A percentile compares a stretch with the other conserved stretches of the same genome.
Evolutionary conservation across 2,329 filamentous ascomycete genomes (phyloP).

Genomic region (Gaeumannomyces tritici): DNA sequence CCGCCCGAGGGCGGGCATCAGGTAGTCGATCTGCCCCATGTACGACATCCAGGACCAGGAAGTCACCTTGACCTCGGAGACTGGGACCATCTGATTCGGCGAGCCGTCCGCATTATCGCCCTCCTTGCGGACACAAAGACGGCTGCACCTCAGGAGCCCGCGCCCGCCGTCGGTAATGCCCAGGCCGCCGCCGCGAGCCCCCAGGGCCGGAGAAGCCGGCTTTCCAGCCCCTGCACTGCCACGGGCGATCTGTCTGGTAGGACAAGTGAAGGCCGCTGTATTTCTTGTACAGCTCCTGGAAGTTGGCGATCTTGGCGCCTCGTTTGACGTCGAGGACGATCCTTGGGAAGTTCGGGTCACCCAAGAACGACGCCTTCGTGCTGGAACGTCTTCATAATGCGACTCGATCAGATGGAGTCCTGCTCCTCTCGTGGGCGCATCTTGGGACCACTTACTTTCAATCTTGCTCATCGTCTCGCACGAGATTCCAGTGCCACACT

Average conservation of each 20-base stretch:
- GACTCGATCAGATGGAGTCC: no score
- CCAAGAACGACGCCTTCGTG: constrained; percentile 13
- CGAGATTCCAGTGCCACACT: constrained; percentile 23
- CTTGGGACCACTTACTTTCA: constrained; percentile 20
- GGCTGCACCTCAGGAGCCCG: constrained; percentile 14
- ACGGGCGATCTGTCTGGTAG: constrained; percentile 14
- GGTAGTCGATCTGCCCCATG: constrained; percentile 18
- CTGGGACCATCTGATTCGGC: not conserved
- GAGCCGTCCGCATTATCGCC: not conserved
- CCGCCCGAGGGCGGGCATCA: constrained; percentile 13
- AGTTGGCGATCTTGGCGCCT: constrained; percentile 11
- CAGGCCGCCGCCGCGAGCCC: constrained; percentile 16
- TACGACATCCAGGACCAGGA: constrained; percentile 27
- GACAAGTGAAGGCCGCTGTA: constrained; percentile 19
- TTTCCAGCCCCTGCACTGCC: constrained; percentile 20
- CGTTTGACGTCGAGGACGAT: constrained; percentile 1
- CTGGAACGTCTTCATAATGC: no score
- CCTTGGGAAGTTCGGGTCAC: constrained; percentile 17
- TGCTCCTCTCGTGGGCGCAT: no score
- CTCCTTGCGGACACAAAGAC: constrained; percentile 16
- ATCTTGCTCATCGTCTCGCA: constrained; percentile 23
- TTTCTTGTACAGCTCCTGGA: constrained; percentile 14
- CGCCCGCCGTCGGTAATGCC: constrained; percentile 18
- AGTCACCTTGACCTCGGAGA: constrained; percentile 8
- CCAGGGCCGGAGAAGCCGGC: constrained; percentile 14